A percentile compares a stretch with the other conserved stretches of the same genome.
Conservation (phyloP, 768 basidiomycete species). For the Kwoniella europaea region DNA sequence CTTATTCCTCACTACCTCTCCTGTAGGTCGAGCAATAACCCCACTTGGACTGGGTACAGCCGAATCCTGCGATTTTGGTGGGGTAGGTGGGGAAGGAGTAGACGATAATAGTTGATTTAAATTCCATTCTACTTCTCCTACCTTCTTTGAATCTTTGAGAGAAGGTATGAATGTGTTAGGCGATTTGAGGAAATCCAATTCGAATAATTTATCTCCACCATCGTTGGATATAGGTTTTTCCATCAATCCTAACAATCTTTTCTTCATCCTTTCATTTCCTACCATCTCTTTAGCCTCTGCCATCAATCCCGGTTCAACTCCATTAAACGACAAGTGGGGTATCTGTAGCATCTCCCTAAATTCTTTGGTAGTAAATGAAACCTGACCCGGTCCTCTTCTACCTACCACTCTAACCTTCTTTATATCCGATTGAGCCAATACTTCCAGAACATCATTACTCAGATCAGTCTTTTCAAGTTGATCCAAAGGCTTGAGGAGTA, state of each 20-base stretch:
- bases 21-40: constrained; percentile 63
- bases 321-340: constrained; percentile 65
- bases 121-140: constrained; percentile 47
- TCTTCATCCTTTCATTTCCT: constrained; percentile 56
- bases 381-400: constrained; percentile 83
- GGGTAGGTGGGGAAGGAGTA: constrained; percentile 25
- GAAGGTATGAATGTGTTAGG: constrained; percentile 45
- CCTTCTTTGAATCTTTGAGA: constrained; percentile 1
- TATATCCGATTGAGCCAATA: constrained; percentile 68
- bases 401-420: constrained; percentile 81
- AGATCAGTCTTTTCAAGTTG: constrained; percentile 75
- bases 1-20: constrained; percentile 62
- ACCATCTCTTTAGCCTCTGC: constrained; percentile 45
- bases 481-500: constrained; percentile 75
- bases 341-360: constrained; percentile 77
- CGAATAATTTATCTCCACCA: constrained; percentile 38
- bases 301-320: constrained; percentile 45
- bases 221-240: constrained; percentile 30
- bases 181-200: constrained; percentile 53
- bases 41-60: constrained; percentile 63
- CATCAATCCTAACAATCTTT: constrained; percentile 59
- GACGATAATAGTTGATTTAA: constrained; percentile 48
- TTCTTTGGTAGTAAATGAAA: constrained; percentile 90
- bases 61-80: constrained; percentile 27
- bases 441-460: constrained; percentile 72